These are phyloP conservation scores for Albizia julibrissin DNA, from an alignment of 306 rosid species.

Conservation along the genomic window DNA sequence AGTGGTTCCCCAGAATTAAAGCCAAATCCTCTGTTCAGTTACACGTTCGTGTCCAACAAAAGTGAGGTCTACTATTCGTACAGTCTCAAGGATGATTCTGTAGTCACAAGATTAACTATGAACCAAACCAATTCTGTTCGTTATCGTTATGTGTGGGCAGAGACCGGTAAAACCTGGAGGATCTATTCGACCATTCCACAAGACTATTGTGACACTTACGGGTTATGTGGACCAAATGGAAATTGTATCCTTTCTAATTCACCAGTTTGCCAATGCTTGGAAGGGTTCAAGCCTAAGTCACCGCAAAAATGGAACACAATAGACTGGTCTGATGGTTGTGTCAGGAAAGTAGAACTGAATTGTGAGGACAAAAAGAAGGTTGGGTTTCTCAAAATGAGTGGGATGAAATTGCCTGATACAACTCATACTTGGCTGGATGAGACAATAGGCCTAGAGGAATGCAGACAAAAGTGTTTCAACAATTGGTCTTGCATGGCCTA, in stretches of 20 bases:
- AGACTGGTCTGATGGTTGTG: conserved; percentile 38
- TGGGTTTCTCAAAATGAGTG: conserved; percentile 21
- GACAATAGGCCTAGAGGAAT: conserved; percentile 43
- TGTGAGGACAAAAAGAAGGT: conserved; percentile 15
- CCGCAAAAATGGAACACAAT: conserved; percentile 8
- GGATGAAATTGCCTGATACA: conserved; percentile 60
- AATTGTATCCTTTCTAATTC: conserved; percentile 26
- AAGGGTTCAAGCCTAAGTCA: conserved; percentile 32
- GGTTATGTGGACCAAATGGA: conserved; percentile 44
- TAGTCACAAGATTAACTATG: background rate
- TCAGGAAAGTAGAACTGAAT: background rate
- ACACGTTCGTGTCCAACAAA: conserved; percentile 23
- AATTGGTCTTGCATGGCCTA: conserved; percentile 71
- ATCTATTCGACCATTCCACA: conserved; percentile 14
- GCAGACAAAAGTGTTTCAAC: conserved; percentile 53
- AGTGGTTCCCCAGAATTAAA: conserved; percentile 17
- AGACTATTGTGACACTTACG: conserved; percentile 40
- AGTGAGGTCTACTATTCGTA: conserved; percentile 29
- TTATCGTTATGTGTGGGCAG: background rate
- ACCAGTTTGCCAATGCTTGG: conserved; percentile 32
- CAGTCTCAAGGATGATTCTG: conserved; percentile 6
- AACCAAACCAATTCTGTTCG: background rate
- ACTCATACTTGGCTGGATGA: conserved; percentile 45
- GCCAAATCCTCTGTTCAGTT: background rate
- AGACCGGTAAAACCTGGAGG: conserved; percentile 21